Percentiles rank a stretch among this genome's conserved stretches.
Conservation (phyloP, 1,284 basidiomycete species). For the Kwoniella shivajii region DNA sequence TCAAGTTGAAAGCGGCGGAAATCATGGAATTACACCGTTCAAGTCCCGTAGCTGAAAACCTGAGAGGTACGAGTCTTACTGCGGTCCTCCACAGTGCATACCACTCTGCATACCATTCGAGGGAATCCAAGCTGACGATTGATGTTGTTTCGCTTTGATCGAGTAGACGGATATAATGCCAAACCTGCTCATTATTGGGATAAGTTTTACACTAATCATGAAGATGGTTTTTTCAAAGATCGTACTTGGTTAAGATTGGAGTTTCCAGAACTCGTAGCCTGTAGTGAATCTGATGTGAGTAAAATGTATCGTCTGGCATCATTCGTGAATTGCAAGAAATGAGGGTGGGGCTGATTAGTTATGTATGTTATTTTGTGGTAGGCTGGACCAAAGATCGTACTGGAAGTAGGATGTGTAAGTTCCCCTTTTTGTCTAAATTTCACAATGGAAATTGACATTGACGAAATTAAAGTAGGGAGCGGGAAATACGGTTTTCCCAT, state of each 20-base stretch:
- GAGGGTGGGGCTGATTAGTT: not conserved
- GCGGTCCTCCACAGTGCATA: too few species aligned
- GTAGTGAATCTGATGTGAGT: slow-evolving; percentile 67
- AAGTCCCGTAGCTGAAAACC: slow-evolving; percentile 67
- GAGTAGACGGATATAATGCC: slow-evolving; percentile 46
- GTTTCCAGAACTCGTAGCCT: slow-evolving; percentile 79
- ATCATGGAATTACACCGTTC: slow-evolving; percentile 69
- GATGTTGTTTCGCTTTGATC: not conserved
- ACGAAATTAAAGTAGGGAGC: slow-evolving; percentile 67
- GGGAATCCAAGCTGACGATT: too few species aligned
- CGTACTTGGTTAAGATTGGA: slow-evolving; percentile 92
- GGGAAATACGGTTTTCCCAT: slow-evolving; percentile 91
- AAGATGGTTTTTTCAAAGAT: slow-evolving; percentile 79
- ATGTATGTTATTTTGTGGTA: slow-evolving; percentile 41
- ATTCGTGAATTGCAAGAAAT: not conserved
- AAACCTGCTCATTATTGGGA: slow-evolving; percentile 65
- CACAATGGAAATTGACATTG: too few species aligned
- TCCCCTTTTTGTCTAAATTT: not conserved
- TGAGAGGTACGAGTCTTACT: slow-evolving; percentile 61
- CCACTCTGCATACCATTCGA: too few species aligned
- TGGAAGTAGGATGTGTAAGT: slow-evolving; percentile 83
- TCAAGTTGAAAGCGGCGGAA: slow-evolving; percentile 66
- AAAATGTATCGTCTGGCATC: too few species aligned
- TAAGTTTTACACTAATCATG: slow-evolving; percentile 82
- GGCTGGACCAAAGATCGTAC: slow-evolving; percentile 74